phyloP scores from a whole-genome alignment of 2,329 filamentous ascomycete species.

The Esteya vermicola region DNA sequence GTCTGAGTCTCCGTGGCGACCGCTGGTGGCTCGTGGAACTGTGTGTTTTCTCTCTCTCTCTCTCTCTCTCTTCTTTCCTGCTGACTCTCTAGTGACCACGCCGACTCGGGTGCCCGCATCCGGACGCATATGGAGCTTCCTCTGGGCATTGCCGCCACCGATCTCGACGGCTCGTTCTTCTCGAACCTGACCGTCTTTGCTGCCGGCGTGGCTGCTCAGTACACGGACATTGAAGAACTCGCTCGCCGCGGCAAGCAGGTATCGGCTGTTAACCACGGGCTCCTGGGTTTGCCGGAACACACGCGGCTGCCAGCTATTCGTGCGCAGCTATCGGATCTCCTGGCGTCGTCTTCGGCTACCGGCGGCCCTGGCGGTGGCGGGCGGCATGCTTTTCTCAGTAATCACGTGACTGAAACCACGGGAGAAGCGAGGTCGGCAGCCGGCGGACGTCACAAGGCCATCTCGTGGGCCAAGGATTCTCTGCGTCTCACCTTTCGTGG shows the following conservation, averaged over 20 bases:
- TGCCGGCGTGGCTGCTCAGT: slow-evolving; percentile 35
- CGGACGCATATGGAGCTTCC: slow-evolving; percentile 9
- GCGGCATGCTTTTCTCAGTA: too few species aligned
- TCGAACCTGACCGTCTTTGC: slow-evolving; percentile 33
- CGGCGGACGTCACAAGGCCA: not conserved
- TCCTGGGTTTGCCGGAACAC: slow-evolving; percentile 24
- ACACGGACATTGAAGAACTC: slow-evolving; percentile 32
- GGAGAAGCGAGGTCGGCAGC: too few species aligned
- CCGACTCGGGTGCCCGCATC: slow-evolving; percentile 9
- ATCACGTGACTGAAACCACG: too few species aligned
- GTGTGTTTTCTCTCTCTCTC: slow-evolving; percentile 24
- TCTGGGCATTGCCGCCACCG: slow-evolving; percentile 23
- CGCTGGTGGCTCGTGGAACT: slow-evolving; percentile 64
- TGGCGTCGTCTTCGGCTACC: slow-evolving; percentile 5
- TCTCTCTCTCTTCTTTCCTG: slow-evolving; percentile 30
- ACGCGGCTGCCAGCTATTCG: slow-evolving; percentile 33
- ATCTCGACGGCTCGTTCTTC: slow-evolving; percentile 36
- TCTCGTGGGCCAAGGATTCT: slow-evolving; percentile 49
- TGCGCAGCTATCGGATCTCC: slow-evolving; percentile 32
- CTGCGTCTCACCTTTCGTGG: slow-evolving; percentile 44
- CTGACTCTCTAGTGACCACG: slow-evolving; percentile 4
- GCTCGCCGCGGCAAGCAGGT: slow-evolving; percentile 29
- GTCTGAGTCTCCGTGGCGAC: slow-evolving; percentile 58
- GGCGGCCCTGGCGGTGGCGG: not conserved
- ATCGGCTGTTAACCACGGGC: slow-evolving; percentile 17